Conservation (phyloP, 2,329 filamentous ascomycete species). For the Trichoderma polysporum region DNA sequence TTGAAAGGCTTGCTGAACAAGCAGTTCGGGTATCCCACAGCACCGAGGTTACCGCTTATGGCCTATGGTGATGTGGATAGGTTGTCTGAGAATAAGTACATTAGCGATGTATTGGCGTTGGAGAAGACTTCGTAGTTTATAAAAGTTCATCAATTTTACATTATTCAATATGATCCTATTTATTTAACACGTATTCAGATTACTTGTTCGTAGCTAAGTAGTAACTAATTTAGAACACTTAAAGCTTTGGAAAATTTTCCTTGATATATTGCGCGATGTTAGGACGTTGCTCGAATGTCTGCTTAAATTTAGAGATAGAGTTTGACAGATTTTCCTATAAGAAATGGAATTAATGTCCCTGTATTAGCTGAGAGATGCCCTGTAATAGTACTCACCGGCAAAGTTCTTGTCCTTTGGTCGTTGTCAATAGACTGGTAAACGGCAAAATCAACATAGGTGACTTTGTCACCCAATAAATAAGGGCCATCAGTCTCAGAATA, state of each 20-base stretch:
- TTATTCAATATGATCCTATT: too few relatives aligned
- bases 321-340: neutral
- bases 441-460: constrained; percentile 41
- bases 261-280: constrained; percentile 19
- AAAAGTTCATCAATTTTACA: neutral
- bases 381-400: constrained; percentile 35
- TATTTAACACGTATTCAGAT: too few relatives aligned
- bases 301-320: neutral
- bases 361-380: too few relatives aligned
- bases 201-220: neutral
- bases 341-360: neutral
- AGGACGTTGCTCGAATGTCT: constrained; percentile 11
- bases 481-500: constrained; percentile 34
- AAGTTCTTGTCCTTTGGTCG: constrained; percentile 33
- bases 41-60: neutral
- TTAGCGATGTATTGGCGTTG: neutral
- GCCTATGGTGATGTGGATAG: neutral
- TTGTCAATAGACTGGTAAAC: constrained; percentile 42
- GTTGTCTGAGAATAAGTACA: neutral
- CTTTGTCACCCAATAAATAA: constrained; percentile 37
- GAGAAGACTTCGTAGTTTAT: neutral
- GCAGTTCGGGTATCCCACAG: neutral
- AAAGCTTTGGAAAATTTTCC: neutral
- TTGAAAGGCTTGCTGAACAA: neutral
- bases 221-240: neutral